These are phyloP conservation scores for Akanthomyces uredinophilus DNA, from an alignment of 2,329 filamentous ascomycete genomes.

Conservation along the genomic window DNA sequence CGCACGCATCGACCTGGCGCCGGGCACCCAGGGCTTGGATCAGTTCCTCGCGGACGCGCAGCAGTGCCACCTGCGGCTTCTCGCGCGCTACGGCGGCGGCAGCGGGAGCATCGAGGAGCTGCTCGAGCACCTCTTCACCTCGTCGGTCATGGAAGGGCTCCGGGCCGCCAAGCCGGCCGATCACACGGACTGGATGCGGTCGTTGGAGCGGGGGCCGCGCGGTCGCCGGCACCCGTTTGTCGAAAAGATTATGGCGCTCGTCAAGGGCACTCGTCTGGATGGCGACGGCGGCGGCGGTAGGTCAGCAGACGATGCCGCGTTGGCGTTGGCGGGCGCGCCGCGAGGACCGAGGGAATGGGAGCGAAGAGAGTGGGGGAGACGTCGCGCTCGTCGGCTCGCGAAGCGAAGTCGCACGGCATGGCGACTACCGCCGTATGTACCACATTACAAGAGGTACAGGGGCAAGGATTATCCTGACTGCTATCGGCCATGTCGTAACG, in stretches of 20 bases:
- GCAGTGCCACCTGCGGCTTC: slow-evolving; percentile 8
- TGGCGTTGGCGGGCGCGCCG: background rate
- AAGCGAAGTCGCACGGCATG: background rate
- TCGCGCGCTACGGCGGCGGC: slow-evolving; percentile 9
- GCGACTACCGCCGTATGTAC: background rate
- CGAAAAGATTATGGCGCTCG: background rate
- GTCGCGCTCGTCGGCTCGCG: background rate
- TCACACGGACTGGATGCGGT: background rate
- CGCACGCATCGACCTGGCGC: background rate
- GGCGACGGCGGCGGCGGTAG: no score
- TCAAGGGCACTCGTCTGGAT: background rate
- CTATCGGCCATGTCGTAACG: background rate
- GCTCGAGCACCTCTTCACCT: slow-evolving; percentile 11
- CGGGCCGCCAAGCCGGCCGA: background rate
- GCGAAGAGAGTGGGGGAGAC: background rate
- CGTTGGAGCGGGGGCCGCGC: background rate
- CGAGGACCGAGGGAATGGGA: background rate
- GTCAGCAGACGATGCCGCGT: background rate
- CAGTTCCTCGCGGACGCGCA: background rate
- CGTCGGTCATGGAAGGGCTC: slow-evolving; percentile 8
- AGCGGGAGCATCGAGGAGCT: slow-evolving; percentile 7
- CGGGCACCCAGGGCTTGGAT: background rate
- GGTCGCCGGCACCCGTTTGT: background rate
- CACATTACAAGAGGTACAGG: background rate
- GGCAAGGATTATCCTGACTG: background rate